Base-by-base conservation (phyloP, 116 monocot genomes). In the Cymodocea nodosa region DNA sequence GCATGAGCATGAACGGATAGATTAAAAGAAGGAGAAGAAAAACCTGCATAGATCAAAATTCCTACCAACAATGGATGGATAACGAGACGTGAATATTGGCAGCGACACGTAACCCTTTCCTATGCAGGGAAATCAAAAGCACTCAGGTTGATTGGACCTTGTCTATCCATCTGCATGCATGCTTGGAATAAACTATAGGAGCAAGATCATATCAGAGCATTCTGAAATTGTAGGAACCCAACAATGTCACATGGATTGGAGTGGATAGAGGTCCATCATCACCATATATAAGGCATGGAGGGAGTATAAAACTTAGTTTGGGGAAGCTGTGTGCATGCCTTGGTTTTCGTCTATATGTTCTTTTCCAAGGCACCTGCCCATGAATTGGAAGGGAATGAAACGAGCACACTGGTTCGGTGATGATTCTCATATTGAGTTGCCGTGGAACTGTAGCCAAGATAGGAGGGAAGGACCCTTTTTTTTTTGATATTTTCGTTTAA, bases 181-280 rank as follows among this genome's bases (percentile, higher is more conserved):
- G 53, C 17, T 53, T 53, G 15, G 15, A 53, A 17, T 53, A 53
- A 53, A 15, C 17, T n/a, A n/a, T 53, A 53, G 53, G 53, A 53
- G 39, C 39, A 39, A 9, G 39, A 6, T 39, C 39, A 39, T 39
- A 39, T 39, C 39, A 39, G 39, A 39, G 9, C 17, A 53, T 53
- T 16, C 18, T 15, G 53, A 53, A 16, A 13, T 13, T 4, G 17
- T 6, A 18, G 23, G 6, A 35, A 25, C 17, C 60, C 60, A 60
- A 35, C 60, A 60, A 25, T 2, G 60, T 60, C 60, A 63, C 63
- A 23, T 63, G 63, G 63, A 44, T 13, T 63, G 37, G 40, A 30
- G 12, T 60, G 60, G 36, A 60, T 60, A 18, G 20, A 34, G 11
- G 60, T 17, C 25, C n/a, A n/a, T n/a, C n/a, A n/a, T n/a, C n/a